Percentiles rank a stretch among this genome's conserved stretches.
Conservation (phyloP, 2,329 filamentous ascomycete genomes). For the Paracoccidioides brasiliensis region DNA sequence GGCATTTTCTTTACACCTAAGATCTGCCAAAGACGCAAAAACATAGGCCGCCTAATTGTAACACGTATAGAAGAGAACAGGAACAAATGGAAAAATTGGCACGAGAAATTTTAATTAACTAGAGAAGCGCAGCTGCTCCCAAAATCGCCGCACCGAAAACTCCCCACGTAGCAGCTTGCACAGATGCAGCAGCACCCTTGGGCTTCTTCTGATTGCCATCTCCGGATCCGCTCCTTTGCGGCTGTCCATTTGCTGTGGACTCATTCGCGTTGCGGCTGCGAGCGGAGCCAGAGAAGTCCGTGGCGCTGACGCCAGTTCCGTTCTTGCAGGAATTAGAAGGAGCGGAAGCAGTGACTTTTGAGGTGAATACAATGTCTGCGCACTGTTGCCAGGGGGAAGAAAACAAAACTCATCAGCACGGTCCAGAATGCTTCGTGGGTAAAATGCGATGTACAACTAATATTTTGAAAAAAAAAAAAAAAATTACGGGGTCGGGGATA, state of each 20-base stretch:
- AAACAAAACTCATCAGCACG: constrained; percentile 1
- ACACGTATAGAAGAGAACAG: not conserved
- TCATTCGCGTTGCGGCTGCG: constrained; percentile 34
- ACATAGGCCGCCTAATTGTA: not conserved
- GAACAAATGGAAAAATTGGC: not conserved
- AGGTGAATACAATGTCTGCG: constrained; percentile 57
- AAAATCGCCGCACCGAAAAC: constrained; percentile 23
- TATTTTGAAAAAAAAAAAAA: not conserved
- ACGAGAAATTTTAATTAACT: not conserved
- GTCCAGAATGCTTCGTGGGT: not conserved
- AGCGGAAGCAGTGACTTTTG: constrained; percentile 36
- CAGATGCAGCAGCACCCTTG: constrained; percentile 16
- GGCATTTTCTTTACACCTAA: not conserved
- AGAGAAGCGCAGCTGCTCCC: constrained; percentile 22
- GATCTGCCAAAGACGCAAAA: not conserved
- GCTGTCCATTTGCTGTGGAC: constrained; percentile 22
- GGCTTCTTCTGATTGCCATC: constrained; percentile 4
- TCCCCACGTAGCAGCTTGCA: constrained; percentile 27
- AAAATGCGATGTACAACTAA: not conserved
- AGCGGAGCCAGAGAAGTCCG: constrained; percentile 26
- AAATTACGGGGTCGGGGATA: no score
- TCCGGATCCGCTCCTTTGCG: constrained; percentile 16
- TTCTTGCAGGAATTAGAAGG: constrained; percentile 43
- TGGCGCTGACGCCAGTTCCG: constrained; percentile 41
- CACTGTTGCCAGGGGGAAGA: constrained; percentile 36